Base-by-base conservation (phyloP, 306 rosid genomes). In the Trifolium pratense region DNA sequence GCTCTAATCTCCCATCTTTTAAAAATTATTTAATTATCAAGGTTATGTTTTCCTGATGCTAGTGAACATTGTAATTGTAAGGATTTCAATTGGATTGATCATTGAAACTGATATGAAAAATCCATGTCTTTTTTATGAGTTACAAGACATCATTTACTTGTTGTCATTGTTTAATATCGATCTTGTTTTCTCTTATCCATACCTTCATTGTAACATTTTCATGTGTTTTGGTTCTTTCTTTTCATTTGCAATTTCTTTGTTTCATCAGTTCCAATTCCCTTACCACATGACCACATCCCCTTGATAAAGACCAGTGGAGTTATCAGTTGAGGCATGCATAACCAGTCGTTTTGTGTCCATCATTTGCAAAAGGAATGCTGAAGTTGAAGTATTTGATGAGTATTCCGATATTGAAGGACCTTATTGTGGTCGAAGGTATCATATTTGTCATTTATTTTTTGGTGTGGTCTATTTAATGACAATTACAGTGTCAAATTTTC, bases 171-270 rank as follows among this genome's bases (percentile, higher is more conserved):
- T 32, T 20, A 29, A 37, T 48, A 68, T 48, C 59, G 18, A 9
- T 57, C 39, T 36, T 36, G 55, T 59, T 49, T 34, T 17, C 10
- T 36, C 64, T 73, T 8, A 26, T 70, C 39, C 70, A 37, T 73
- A 59, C 20, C 52, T 52, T 63, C 20, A 53, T 31, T 46, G 20
- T 74, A 58, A 74, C 26, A 45, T 65, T 26, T 82, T 83, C 89
- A 75, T 86, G 49, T 84, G 85, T 80, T 91, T 93, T 45, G 86
- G 92, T 80, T 91, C 87, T 16, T 87, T 87, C 84, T 87, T 87
- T 39, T 56, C 40, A 21, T 21, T 53, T 82, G 83, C 88, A 65
- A 87, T 89, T 86, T 93, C 92, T 36, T 66, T 84, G 83, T 59
- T 86, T 74, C 88, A 77, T 87, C 3, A 23, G 53, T 13, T 68